Base-by-base conservation (phyloP, 495 filamentous ascomycete genomes). In the Tuber umbilicatum region DNA sequence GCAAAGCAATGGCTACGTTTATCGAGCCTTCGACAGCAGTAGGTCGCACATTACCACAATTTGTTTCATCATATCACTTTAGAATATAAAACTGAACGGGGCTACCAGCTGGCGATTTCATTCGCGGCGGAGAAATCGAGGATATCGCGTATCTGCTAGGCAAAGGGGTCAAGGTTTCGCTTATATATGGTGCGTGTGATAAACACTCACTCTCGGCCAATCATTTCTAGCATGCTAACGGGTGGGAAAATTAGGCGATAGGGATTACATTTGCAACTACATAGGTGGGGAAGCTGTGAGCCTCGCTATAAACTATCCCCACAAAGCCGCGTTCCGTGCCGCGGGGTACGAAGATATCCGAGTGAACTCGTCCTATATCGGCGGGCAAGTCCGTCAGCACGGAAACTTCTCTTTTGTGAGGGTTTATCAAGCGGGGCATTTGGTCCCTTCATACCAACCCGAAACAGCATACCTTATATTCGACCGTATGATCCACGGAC, bases 181-280 rank as follows among this genome's bases (percentile, higher is more conserved):
- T 93, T 10, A 85, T 92, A 55, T 92, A 92, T 76, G 91, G 89
- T 21, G 88, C 88, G 83, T 83, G 85, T 19, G 88, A 90, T 73
- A 17, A 16, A 35, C 27, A 64, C 10, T 31, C 27, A 5, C 41
- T 17, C 1, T 37, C 69, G 35, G 1, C 9, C 16, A 55, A 42
- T 72, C 41, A 35, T 55, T 39, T 68, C 35, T 12, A 42, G 39
- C 41, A 55, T 0, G 42, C 41, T n/a, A 5, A 41, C 39, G 64
- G 6, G 50, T 45, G 43, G 23, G 47, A 50, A n/a, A 16, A 76
- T 76, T 40, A 77, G 75, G 77, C 17, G 77, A 73, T 31, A 78
- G 88, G 3, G 90, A 92, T 80, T 91, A 89, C 78, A 86, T 89
- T 40, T 91, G 89, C 81, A 92, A 91, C 81, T 91, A 89, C 87